Evolutionary conservation across 1,284 basidiomycete species (phyloP).

Genomic region (Baeospora myosura): DNA sequence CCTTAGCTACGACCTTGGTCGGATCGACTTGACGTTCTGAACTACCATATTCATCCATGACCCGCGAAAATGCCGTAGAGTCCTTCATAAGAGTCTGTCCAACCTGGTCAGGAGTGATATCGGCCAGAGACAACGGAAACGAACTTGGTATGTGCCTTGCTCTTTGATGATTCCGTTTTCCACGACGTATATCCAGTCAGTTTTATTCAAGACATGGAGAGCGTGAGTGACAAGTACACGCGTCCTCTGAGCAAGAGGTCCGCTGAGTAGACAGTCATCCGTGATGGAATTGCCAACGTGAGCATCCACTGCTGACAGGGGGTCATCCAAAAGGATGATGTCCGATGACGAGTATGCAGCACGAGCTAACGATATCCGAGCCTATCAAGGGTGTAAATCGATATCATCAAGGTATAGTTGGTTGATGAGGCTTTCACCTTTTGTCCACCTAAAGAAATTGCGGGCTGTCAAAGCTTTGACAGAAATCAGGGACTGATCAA

Average conservation of each 20-base stretch:
- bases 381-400: constrained; percentile 29
- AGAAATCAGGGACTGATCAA: too few relatives aligned
- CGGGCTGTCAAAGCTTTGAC: too few relatives aligned
- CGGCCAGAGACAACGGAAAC: constrained; percentile 7
- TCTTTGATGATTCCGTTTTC: constrained; percentile 63
- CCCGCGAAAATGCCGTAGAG: constrained; percentile 45
- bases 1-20: constrained; percentile 9
- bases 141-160: constrained; percentile 52
- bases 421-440: constrained; percentile 31
- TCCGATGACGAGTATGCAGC: constrained; percentile 73
- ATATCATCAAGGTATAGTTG: constrained; percentile 14
- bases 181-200: constrained; percentile 66
- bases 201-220: constrained; percentile 61
- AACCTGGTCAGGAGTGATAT: constrained; percentile 1
- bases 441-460: constrained; percentile 43
- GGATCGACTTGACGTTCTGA: constrained; percentile 25
- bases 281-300: constrained; percentile 57
- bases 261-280: constrained; percentile 51
- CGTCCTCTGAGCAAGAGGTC: constrained; percentile 54
- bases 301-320: constrained; percentile 69
- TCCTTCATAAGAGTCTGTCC: constrained; percentile 43
- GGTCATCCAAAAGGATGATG: constrained; percentile 69
- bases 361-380: constrained; percentile 74
- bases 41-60: constrained; percentile 58
- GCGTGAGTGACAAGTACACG: constrained; percentile 77